Base-by-base conservation (phyloP, 805 yeast genomes). In the Scheffersomyces coipomensis region DNA sequence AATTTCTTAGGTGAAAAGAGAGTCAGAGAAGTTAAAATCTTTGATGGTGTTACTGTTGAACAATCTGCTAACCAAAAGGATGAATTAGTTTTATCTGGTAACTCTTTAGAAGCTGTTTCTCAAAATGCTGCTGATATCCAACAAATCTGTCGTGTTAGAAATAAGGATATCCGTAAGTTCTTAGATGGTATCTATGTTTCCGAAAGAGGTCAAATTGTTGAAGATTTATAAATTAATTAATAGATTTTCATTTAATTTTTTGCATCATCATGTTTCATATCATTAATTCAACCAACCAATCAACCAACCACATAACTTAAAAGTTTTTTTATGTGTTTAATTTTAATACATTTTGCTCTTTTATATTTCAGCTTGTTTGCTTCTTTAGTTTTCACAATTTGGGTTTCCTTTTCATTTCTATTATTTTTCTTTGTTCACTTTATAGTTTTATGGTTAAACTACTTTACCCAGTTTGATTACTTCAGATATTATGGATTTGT, bases 101-200 rank as follows among this genome's bases (percentile, higher is more conserved):
- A 88, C 91, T 91, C 97, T 49, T 79, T 88, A 60, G 97, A 91
- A 78, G 87, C 82, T 66, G 99, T 91, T 58, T 93, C 98, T 53
- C 99, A 91, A 79, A 86, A 89, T 67, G 93, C 96, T 74, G 99
- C 99, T 64, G 97, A 89, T 69, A 81, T 93, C 64, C 97, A 91
- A 78, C 98, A 91, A 80, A 81, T 81, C 74, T 89, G 97, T 82
- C 83, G 95, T 74, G 98, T 89, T 69, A 87, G 96, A 82, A 91
- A 91, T 93, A 93, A 93, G 91, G 99, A 91, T 93, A 91, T 93
- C 90, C 88, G 99, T 79, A 91, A 91, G 83, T 91, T 91, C 84
- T 86, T 93, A 82, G 99, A 95, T 76, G 99, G 99, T 89, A 90
- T 91, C 79, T 91, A 91, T 75, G 99, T 91, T 64, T 90, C 97